These are phyloP conservation scores for Tolypocladium nubicola DNA, from an alignment of 2,329 filamentous ascomycete genomes.

Conservation along the genomic window DNA sequence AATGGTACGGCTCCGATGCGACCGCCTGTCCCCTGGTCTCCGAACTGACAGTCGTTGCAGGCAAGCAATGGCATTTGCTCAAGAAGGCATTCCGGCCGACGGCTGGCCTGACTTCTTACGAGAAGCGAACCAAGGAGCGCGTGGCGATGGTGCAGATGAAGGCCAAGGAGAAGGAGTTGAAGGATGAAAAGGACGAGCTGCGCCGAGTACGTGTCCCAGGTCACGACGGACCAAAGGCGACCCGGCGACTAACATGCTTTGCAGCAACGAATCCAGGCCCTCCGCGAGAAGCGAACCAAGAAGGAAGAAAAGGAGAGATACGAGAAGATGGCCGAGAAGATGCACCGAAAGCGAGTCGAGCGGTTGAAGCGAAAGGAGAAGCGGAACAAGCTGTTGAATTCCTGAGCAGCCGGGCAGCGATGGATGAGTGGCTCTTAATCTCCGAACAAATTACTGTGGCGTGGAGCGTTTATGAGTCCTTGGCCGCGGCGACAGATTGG, in stretches of 20 bases:
- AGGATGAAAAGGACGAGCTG: constrained; percentile 87
- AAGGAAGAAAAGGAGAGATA: constrained; percentile 93
- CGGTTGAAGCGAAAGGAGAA: constrained; percentile 91
- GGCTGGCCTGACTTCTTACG: constrained; percentile 67
- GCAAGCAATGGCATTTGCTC: constrained; percentile 85
- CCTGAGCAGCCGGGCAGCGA: constrained; percentile 25
- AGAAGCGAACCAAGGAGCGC: constrained; percentile 62
- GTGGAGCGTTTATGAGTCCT: background rate
- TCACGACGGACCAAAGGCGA: background rate
- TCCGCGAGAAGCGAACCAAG: constrained; percentile 74
- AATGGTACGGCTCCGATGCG: constrained; percentile 53
- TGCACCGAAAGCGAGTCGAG: constrained; percentile 94
- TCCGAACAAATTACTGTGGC: background rate
- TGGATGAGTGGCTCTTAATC: background rate
- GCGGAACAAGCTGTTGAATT: constrained; percentile 75
- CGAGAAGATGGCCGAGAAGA: constrained; percentile 90
- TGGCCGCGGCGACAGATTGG: background rate
- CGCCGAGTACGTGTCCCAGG: constrained; percentile 51
- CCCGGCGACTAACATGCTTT: constrained; percentile 5
- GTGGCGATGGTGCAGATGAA: constrained; percentile 67
- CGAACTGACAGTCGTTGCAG: constrained; percentile 33
- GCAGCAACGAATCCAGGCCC: constrained; percentile 64
- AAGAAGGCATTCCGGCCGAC: constrained; percentile 80
- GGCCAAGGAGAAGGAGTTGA: constrained; percentile 90
- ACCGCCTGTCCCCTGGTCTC: background rate